Conservation (phyloP, 148 eudicot genomes). For the Oxyria digyna region DNA sequence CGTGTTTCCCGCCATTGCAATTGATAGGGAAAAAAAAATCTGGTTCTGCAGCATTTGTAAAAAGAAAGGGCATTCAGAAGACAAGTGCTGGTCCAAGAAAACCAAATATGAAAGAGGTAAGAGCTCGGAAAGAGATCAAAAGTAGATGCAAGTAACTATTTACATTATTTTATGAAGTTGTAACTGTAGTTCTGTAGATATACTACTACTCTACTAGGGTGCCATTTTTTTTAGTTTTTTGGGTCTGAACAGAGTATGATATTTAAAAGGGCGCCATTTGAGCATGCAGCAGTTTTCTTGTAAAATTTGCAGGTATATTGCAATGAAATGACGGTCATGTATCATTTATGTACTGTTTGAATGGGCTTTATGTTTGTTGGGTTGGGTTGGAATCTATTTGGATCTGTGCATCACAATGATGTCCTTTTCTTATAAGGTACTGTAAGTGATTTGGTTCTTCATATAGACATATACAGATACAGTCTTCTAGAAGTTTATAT, state of each 20-base stretch:
- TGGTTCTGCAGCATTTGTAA: conserved; percentile 23
- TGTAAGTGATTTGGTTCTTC: too few species aligned
- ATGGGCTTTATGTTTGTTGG: background rate
- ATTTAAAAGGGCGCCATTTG: background rate
- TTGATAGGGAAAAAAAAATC: conserved; percentile 17
- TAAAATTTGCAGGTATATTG: background rate
- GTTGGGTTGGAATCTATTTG: background rate
- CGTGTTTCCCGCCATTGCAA: conserved; percentile 11
- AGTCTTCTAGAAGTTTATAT: background rate
- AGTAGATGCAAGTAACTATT: background rate
- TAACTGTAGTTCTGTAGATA: background rate
- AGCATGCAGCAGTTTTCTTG: background rate
- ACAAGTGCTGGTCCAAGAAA: conserved; percentile 28
- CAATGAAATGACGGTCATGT: too few species aligned
- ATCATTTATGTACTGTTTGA: background rate
- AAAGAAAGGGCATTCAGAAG: conserved; percentile 28
- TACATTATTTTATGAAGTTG: background rate
- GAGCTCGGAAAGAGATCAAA: background rate
- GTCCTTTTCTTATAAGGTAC: background rate
- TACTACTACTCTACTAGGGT: too few species aligned
- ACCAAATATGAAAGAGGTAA: conserved; percentile 11
- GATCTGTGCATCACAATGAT: background rate
- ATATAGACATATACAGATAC: background rate
- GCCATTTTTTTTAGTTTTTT: too few species aligned
- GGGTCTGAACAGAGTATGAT: too few species aligned